Evolutionary conservation across 331 rosid species (phyloP).

Genomic region (Pyracantha coccinea): DNA sequence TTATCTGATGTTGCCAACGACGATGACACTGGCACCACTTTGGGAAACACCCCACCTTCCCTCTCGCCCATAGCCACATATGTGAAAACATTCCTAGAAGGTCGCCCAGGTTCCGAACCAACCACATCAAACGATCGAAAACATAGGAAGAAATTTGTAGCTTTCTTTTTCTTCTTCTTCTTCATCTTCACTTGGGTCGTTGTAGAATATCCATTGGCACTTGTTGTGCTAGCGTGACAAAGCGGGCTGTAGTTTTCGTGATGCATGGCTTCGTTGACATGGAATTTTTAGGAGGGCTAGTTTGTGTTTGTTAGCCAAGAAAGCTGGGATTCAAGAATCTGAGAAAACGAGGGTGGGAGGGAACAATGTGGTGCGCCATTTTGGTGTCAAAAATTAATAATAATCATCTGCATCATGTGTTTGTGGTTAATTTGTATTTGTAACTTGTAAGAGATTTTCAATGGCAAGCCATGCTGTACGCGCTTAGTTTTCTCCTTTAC

Average conservation of each 20-base stretch:
- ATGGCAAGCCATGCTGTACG: slow-evolving; percentile 12
- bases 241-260: neutral
- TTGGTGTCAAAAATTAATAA: neutral
- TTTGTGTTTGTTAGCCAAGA: neutral
- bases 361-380: neutral
- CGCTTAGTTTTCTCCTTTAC: neutral
- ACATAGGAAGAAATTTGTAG: slow-evolving; percentile 23
- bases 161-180: neutral
- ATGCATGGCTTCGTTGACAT: neutral
- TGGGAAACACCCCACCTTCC: slow-evolving; percentile 9
- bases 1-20: neutral
- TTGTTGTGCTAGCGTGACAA: neutral
- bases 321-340: slow-evolving; percentile 5
- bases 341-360: neutral
- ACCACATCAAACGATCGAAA: slow-evolving; percentile 17
- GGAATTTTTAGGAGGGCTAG: neutral
- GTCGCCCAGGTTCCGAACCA: neutral
- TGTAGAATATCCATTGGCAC: neutral
- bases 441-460: neutral
- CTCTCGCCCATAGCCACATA: slow-evolving; percentile 16
- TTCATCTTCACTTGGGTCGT: neutral
- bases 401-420: neutral
- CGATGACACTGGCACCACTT: neutral
- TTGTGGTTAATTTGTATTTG: neutral
- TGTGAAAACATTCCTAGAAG: slow-evolving; percentile 5